Conservation (phyloP, 2,329 filamentous ascomycete genomes). For the Dactylellina parvicollis region DNA sequence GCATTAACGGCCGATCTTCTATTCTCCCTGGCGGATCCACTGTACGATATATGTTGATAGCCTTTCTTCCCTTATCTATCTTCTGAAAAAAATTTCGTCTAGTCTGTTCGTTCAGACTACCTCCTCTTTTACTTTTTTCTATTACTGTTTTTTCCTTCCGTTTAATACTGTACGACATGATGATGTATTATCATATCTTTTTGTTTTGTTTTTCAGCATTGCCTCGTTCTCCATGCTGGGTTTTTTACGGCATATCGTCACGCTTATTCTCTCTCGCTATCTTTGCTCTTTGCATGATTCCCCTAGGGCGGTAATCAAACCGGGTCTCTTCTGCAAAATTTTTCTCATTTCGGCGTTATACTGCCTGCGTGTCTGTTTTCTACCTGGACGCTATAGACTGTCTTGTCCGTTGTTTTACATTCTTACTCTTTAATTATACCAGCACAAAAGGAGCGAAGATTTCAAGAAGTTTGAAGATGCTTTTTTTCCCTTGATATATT, state of each 20-base stretch:
- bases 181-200: slow-evolving; percentile 53
- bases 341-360: slow-evolving; percentile 31
- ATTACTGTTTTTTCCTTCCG: slow-evolving; percentile 11
- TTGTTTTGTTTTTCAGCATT: slow-evolving; percentile 28
- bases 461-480: slow-evolving; percentile 48
- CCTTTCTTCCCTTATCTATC: slow-evolving; percentile 12
- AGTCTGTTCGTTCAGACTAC: slow-evolving; percentile 44
- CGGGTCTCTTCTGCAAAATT: slow-evolving; percentile 19
- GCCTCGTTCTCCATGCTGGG: slow-evolving; percentile 1
- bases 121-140: slow-evolving; percentile 15
- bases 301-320: slow-evolving; percentile 55
- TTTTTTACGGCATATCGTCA: slow-evolving; percentile 33
- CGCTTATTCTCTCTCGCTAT: slow-evolving; percentile 57
- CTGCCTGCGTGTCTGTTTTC: slow-evolving; percentile 43
- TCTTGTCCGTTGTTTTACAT: slow-evolving; percentile 49
- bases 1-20: slow-evolving; percentile 44
- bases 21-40: slow-evolving; percentile 40
- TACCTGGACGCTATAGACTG: slow-evolving; percentile 53
- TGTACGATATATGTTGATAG: slow-evolving; percentile 52
- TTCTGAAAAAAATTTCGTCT: slow-evolving; percentile 27
- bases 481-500: slow-evolving; percentile 55
- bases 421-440: slow-evolving; percentile 52
- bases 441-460: slow-evolving; percentile 54
- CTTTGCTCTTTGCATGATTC: slow-evolving; percentile 56
- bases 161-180: slow-evolving; percentile 52